Conservation (phyloP, 139 green algal genomes). For the Picochlorum sp. region DNA sequence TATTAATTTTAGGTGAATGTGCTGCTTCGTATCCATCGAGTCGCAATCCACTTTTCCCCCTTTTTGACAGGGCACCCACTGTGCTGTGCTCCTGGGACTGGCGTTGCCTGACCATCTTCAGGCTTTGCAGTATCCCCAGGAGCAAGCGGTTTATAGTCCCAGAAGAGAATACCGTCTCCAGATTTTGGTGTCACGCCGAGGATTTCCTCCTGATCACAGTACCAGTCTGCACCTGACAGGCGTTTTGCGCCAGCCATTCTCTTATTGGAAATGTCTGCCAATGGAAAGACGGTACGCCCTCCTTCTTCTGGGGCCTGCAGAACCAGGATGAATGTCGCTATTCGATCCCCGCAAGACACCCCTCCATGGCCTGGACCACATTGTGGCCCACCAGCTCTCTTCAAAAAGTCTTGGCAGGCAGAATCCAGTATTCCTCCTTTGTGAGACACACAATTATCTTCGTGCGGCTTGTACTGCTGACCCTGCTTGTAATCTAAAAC, state of each 20-base stretch:
- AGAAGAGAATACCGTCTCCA: constrained; percentile 27
- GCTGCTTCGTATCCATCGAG: constrained; percentile 33
- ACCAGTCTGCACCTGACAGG: constrained; percentile 7
- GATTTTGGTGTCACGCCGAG: constrained; percentile 4
- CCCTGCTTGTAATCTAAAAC: constrained; percentile 32
- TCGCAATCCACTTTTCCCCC: constrained; percentile 47
- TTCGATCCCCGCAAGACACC: constrained; percentile 27
- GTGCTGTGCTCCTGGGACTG: constrained; percentile 22
- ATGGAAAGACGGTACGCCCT: constrained; percentile 30
- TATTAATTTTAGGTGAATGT: constrained; percentile 11
- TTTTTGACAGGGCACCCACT: constrained; percentile 38
- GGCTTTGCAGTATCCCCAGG: constrained; percentile 5
- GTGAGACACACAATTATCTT: background rate
- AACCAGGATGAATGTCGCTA: constrained; percentile 32
- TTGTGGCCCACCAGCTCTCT: constrained; percentile 24
- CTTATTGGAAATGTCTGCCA: background rate
- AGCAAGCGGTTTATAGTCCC: constrained; percentile 26
- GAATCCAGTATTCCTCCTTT: background rate
- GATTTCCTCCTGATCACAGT: constrained; percentile 19
- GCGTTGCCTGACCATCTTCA: constrained; percentile 16
- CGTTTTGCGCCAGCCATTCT: background rate
- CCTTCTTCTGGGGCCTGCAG: constrained; percentile 8
- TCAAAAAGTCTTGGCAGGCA: constrained; percentile 25
- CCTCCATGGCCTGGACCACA: constrained; percentile 26
- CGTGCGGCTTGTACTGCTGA: constrained; percentile 29